Conservation (phyloP, 768 basidiomycete species). For the Pleurotus tuber-regium region DNA sequence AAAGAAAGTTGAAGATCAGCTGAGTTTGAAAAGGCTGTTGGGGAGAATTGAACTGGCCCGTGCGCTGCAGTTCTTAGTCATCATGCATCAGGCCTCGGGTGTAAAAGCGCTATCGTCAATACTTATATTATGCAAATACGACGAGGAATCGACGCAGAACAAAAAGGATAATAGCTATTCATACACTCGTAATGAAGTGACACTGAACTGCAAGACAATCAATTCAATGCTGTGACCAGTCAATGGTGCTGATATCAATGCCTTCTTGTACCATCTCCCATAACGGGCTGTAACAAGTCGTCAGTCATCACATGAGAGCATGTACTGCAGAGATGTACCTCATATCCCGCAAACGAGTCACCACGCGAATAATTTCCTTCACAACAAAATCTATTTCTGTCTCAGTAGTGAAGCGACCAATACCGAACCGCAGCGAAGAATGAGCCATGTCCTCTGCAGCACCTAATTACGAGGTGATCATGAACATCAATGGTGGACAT, state of each 20-base stretch:
- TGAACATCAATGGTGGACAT: neutral
- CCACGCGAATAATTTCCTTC: conserved; percentile 82
- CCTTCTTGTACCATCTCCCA: conserved; percentile 99
- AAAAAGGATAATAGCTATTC: too few species aligned
- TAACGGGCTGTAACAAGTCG: conserved; percentile 58
- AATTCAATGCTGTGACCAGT: conserved; percentile 85
- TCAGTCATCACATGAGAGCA: conserved; percentile 7
- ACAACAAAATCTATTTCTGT: conserved; percentile 95
- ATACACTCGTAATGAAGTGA: conserved; percentile 14
- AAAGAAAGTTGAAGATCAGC: conserved; percentile 31
- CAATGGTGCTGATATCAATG: conserved; percentile 91
- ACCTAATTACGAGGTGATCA: conserved; percentile 38
- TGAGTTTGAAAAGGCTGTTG: conserved; percentile 45
- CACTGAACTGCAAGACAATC: conserved; percentile 13
- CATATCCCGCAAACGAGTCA: conserved; percentile 89
- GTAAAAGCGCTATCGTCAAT: neutral
- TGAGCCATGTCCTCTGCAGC: conserved; percentile 99
- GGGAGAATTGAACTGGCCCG: conserved; percentile 16
- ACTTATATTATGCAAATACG: neutral
- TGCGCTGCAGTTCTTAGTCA: conserved; percentile 9
- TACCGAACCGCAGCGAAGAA: conserved; percentile 94
- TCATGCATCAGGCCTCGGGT: neutral
- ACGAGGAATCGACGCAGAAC: conserved; percentile 5
- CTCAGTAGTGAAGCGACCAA: conserved; percentile 97
- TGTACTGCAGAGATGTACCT: conserved; percentile 45